Evolutionary conservation across 73 alveolate species (phyloP).

Genomic region (Paramecium caudatum): DNA sequence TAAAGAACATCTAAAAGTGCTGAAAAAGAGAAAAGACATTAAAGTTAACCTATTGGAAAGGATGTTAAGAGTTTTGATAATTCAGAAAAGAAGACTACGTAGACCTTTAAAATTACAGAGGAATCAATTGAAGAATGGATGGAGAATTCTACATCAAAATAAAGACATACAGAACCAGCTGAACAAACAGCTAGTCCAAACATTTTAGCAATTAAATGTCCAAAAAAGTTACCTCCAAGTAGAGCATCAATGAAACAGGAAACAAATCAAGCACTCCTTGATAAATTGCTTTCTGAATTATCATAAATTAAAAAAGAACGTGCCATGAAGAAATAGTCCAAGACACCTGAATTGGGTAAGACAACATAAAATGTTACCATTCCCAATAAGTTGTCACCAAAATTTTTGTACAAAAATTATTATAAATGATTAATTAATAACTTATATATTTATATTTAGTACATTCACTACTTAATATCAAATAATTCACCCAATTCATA

Average conservation of each 20-base stretch:
- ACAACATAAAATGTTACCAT: not conserved
- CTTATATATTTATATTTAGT: too few species aligned
- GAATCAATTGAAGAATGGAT: slow-evolving; percentile 70
- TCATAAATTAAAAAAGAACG: slow-evolving; percentile 38
- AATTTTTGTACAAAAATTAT: slow-evolving; percentile 55
- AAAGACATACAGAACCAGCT: slow-evolving; percentile 32
- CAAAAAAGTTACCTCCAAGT: not conserved
- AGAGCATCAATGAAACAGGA: slow-evolving; percentile 38
- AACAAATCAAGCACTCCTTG: not conserved
- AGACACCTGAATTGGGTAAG: slow-evolving; percentile 63
- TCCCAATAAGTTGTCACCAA: slow-evolving; percentile 15
- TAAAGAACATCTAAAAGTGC: not conserved
- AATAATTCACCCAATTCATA: slow-evolving; percentile 3
- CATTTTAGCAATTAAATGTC: not conserved
- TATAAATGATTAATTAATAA: slow-evolving; percentile 66
- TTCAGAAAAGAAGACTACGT: slow-evolving; percentile 34
- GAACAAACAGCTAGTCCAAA: slow-evolving; percentile 38
- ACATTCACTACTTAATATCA: too few species aligned
- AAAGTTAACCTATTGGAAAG: slow-evolving; percentile 27
- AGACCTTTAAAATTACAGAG: slow-evolving; percentile 45
- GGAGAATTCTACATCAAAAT: slow-evolving; percentile 50
- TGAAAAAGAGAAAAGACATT: slow-evolving; percentile 51
- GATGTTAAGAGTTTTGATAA: slow-evolving; percentile 4
- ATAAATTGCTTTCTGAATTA: slow-evolving; percentile 14
- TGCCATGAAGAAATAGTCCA: slow-evolving; percentile 26